phyloP scores from a whole-genome alignment of 148 eudicot genomes.

The Amaranthus cruentus region DNA sequence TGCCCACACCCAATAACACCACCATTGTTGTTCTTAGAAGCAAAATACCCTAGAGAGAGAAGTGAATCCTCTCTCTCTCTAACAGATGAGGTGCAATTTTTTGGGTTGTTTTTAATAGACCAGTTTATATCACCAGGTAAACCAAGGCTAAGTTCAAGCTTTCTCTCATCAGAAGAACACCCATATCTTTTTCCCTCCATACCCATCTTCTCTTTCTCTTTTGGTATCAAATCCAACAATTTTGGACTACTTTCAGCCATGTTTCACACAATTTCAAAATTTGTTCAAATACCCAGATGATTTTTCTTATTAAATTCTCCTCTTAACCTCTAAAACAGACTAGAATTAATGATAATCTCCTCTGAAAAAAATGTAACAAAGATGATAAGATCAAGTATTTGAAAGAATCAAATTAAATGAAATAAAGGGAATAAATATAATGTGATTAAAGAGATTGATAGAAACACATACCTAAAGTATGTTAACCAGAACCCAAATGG shows the following conservation, averaged over 20 bases:
- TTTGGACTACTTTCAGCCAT: constrained; percentile 40
- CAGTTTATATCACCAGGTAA: constrained; percentile 57
- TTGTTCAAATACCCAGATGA: constrained; percentile 18
- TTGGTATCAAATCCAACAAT: constrained; percentile 57
- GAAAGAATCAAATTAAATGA: not conserved
- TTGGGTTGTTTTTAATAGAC: constrained; percentile 21
- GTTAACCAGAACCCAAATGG: constrained; percentile 17
- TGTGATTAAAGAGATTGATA: not conserved
- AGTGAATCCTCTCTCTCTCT: constrained; percentile 26
- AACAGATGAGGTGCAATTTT: not conserved
- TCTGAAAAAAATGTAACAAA: not conserved
- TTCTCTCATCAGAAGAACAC: constrained; percentile 40
- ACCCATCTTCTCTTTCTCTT: constrained; percentile 26
- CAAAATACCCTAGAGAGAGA: constrained; percentile 34
- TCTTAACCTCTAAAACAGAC: not conserved
- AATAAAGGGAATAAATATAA: not conserved
- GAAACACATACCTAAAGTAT: constrained; percentile 20
- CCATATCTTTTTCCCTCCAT: constrained; percentile 25
- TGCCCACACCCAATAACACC: constrained; percentile 9
- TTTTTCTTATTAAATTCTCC: not conserved
- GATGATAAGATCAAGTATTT: not conserved
- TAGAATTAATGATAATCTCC: not conserved
- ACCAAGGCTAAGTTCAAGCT: constrained; percentile 73
- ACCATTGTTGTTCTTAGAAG: not conserved
- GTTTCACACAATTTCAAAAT: not conserved